Base-by-base conservation (phyloP, 495 filamentous ascomycete genomes). In the Tuber microsphaerosporum region DNA sequence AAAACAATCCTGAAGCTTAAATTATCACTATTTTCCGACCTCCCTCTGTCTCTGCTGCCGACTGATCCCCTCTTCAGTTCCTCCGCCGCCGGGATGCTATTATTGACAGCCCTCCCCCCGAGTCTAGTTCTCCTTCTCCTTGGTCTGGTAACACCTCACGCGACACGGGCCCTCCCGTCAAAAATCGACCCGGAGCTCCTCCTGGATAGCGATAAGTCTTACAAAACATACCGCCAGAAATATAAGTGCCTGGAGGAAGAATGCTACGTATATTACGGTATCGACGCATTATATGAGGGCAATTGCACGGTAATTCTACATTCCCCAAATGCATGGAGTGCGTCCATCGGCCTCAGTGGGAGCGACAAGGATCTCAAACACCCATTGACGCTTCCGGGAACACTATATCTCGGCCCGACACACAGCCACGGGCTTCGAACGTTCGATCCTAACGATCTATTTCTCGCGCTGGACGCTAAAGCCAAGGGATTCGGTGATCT, bases 301-400 rank as follows among this genome's bases (percentile, higher is more conserved):
- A 65, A 34, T 65, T 65, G 56, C 26, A 34, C 56, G 14, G 56
- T 65, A 6, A 65, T 65, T 65, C 26, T 65, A 34, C 56, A 65
- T 34, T 65, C 56, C 14, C 56, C 56, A 4, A 65, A 65, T 10
- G 56, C 56, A 65, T 65, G 56, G 56, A 65, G 56, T 65, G 56
- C 56, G 12, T 65, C 56, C 31, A 34, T 65, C 12, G 56, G 56
- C 56, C 56, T 65, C 14, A 12, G n/a, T 3, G 56, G 56, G 56
- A 56, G 48, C 2, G 48, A n/a, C 22, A 22, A 20, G 8, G 26
- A 65, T 65, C 56, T 65, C 56, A 31, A 16, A 65, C 56, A 65
- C 56, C 56, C 56, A 19, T 65, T 65, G 56, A 34, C 56, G 31
- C 56, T 65, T 65, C 56, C 56, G 56, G 56, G 56, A 34, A 65